Evolutionary conservation across 1,139 yeast genomes (phyloP), one percentile per base, ranked within the genome.

Genomic region (Geotrichum bryndzae): DNA sequence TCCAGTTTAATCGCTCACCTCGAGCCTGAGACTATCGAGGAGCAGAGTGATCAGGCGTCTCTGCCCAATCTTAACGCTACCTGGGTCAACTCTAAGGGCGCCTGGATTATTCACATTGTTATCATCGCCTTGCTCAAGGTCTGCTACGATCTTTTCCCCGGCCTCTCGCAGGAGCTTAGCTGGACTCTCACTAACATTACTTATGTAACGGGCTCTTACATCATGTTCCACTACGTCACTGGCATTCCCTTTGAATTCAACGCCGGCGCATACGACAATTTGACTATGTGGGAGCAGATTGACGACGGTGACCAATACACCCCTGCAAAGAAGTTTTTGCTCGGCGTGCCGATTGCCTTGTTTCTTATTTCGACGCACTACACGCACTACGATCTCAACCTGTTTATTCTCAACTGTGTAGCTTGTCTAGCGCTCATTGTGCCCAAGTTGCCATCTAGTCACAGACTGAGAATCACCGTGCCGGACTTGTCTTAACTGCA

Each of bases 281-380:
- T 94, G 69, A 94, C 97, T 35, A 90, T 94, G 97, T 94, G 99
- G 99, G 99, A 94, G 76, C 99, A 94, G 76, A 87, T 94, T 67
- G 97, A 94, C 75, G 87, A 92, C 70, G 99, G 98, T 65, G 97
- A 91, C 72, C 96, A 91, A 74, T 94, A 92, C 74, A 94, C 99
- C 0, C 99, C 99, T 5, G 86, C 97, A 33, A 91, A 94, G 79
- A 94, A 94, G 76, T 94, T 91, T 72, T 79, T 94, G 69, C 83
- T 92, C 78, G 85, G 90, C 64, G 97, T 94, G 18, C 99, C 99
- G 51, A 89, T 94, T 67, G 87, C 85, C 10, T 80, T 94, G 70
- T 94, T 94, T 71, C 80, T 94, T 69, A 80, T 91, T 59, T 86
- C 96, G 63, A 92, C 98, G 1, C 98, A 94, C 74, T 94, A 92